Base-by-base conservation (phyloP, 768 basidiomycete genomes). In the Termitomyces heimii region DNA sequence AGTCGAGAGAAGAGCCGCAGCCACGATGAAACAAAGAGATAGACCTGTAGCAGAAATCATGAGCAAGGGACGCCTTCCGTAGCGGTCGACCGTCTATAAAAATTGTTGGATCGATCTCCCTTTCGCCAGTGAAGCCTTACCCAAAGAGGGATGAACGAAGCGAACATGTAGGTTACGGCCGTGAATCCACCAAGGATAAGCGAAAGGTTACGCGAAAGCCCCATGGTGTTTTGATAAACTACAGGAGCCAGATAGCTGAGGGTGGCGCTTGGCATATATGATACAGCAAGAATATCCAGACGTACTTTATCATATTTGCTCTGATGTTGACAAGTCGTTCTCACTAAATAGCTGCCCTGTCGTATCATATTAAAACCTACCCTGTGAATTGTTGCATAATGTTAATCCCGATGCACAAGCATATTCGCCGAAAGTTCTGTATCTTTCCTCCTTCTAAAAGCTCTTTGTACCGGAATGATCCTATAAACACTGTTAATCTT, bases 361-460 rank as follows among this genome's bases (percentile, higher is more conserved):
- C 32, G 2, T 29, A 4, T 18, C 14, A 26, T 18, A 40, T 10
- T 24, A 40, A 6, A 9, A 14, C 39, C n/a, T 37, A 71, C 72
- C 74, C 74, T n/a, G 73, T 76, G 37, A 76, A 74, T 59, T 76
- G 75, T 52, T 76, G 74, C 74, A 75, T 75, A 26, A 75, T 66
- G 49, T 75, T 74, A 18, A 75, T 54, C 2, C 69, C 73, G n/a
- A 75, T 66, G 48, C 70, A 71, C 34, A 75, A 58, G 46, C 73
- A 75, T 29, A 75, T 73, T 7, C 74, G 65, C 24, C 74, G 54
- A 51, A 74, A 73, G 53, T 75, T 75, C 32, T 73, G 73, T 20
- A 75, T 61, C 20, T 70, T 69, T 0, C 73, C 73, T 22, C 72
- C 72, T 59, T 73, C 60, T 8, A 73, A 49, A 12, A 75, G 67